These are phyloP conservation scores for Keithomyces neogunnii DNA, from an alignment of 2,329 filamentous ascomycete genomes.

Conservation along the genomic window DNA sequence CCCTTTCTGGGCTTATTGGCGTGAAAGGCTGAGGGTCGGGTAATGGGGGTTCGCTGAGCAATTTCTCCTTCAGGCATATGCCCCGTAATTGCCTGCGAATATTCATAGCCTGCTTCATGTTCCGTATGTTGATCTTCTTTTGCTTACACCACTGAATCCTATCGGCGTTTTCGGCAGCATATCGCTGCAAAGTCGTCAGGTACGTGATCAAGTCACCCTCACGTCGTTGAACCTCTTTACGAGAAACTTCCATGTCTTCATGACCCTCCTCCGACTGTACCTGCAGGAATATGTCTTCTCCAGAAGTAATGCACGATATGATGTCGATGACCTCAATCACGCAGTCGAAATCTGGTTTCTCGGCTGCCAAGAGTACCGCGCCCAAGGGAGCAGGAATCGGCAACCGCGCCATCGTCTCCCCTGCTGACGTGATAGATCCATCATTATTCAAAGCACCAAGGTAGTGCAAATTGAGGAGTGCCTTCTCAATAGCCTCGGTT, in stretches of 20 bases:
- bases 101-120: slow-evolving; percentile 54
- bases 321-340: slow-evolving; percentile 81
- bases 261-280: slow-evolving; percentile 48
- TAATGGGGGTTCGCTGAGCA: slow-evolving; percentile 36
- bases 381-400: slow-evolving; percentile 76
- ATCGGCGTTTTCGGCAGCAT: slow-evolving; percentile 46
- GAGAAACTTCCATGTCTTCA: slow-evolving; percentile 43
- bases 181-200: slow-evolving; percentile 54
- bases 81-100: slow-evolving; percentile 53
- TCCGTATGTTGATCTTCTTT: slow-evolving; percentile 48
- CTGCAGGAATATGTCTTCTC: slow-evolving; percentile 55
- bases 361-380: slow-evolving; percentile 74
- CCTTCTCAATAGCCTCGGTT: slow-evolving; percentile 69
- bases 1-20: slow-evolving; percentile 44
- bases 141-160: slow-evolving; percentile 50
- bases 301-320: slow-evolving; percentile 54
- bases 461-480: slow-evolving; percentile 69
- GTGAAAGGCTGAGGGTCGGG: slow-evolving; percentile 48
- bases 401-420: slow-evolving; percentile 70
- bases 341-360: slow-evolving; percentile 61
- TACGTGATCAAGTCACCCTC: slow-evolving; percentile 60
- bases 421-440: slow-evolving; percentile 65
- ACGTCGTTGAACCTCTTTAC: slow-evolving; percentile 50
- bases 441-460: slow-evolving; percentile 67
- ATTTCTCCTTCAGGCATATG: slow-evolving; percentile 43